A percentile compares a stretch with the other conserved stretches of the same genome.
These are phyloP conservation scores for Nymphaea thermarum DNA, from an alignment of 164 flowering plant species.

Conservation along the genomic window DNA sequence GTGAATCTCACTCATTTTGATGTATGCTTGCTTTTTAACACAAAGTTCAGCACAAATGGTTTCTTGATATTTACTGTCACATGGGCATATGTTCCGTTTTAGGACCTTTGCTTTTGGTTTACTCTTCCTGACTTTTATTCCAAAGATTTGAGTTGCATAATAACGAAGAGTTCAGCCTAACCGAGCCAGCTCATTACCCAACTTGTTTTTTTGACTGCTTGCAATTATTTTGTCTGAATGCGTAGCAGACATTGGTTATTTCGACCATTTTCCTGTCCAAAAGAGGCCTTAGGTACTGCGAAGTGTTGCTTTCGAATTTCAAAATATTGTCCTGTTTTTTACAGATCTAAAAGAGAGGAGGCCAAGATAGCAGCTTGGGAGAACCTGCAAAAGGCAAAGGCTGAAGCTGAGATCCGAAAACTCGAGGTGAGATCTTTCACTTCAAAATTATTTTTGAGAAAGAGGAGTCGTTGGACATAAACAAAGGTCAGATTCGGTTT, in stretches of 20 bases:
- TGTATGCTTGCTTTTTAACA: too few relatives aligned
- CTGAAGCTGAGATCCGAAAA: constrained; percentile 85
- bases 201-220: not conserved
- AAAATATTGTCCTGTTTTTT: not conserved
- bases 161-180: not conserved
- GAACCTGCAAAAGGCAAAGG: constrained; percentile 95
- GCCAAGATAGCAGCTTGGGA: constrained; percentile 96
- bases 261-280: not conserved
- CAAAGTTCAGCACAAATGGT: too few relatives aligned
- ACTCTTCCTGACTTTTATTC: too few relatives aligned
- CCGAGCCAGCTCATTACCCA: not conserved
- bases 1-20: too few relatives aligned
- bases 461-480: not conserved
- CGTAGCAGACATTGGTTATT: not conserved
- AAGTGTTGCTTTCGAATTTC: not conserved
- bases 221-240: not conserved
- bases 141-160: too few relatives aligned
- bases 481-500: too few relatives aligned
- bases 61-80: too few relatives aligned
- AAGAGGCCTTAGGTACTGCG: not conserved
- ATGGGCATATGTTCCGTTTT: too few relatives aligned
- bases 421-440: constrained; percentile 51
- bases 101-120: too few relatives aligned
- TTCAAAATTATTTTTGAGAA: not conserved
- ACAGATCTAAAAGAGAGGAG: constrained; percentile 79